Conservation (phyloP, 768 basidiomycete species). For the Mrakia frigida region DNA sequence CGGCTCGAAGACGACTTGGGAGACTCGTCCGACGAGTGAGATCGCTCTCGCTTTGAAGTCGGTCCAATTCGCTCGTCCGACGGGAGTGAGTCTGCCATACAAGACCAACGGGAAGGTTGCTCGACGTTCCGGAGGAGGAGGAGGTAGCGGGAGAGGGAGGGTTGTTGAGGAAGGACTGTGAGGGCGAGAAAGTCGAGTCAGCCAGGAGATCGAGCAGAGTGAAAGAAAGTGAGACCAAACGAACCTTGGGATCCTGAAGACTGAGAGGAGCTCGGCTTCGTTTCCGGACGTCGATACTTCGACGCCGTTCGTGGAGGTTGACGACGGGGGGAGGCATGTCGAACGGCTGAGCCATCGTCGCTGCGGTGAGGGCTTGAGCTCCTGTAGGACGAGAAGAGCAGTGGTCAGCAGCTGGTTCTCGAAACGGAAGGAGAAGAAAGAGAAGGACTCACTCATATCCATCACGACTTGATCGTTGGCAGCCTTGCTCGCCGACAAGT, state of each 20-base stretch:
- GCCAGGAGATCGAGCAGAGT: neutral
- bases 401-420: constrained; percentile 50
- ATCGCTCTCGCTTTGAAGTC: constrained; percentile 48
- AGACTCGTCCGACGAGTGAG: constrained; percentile 25
- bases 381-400: constrained; percentile 50
- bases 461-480: constrained; percentile 97
- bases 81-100: constrained; percentile 53
- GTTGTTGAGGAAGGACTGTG: constrained; percentile 8
- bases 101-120: neutral
- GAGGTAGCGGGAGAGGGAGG: constrained; percentile 33
- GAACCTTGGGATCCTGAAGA: constrained; percentile 18
- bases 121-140: constrained; percentile 23
- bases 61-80: constrained; percentile 71
- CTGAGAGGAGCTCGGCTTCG: constrained; percentile 32
- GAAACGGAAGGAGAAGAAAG: constrained; percentile 80
- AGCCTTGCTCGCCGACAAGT: constrained; percentile 89
- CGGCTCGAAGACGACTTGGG: constrained; percentile 25
- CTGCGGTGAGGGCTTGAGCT: constrained; percentile 12
- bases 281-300: constrained; percentile 35
- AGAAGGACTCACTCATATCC: constrained; percentile 80
- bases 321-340: constrained; percentile 48
- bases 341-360: constrained; percentile 60
- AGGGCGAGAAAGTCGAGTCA: constrained; percentile 20
- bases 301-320: constrained; percentile 34
- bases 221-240: neutral